Conservation (phyloP, 2,329 filamentous ascomycete species). For the Allantophomopsis lycopodina region DNA sequence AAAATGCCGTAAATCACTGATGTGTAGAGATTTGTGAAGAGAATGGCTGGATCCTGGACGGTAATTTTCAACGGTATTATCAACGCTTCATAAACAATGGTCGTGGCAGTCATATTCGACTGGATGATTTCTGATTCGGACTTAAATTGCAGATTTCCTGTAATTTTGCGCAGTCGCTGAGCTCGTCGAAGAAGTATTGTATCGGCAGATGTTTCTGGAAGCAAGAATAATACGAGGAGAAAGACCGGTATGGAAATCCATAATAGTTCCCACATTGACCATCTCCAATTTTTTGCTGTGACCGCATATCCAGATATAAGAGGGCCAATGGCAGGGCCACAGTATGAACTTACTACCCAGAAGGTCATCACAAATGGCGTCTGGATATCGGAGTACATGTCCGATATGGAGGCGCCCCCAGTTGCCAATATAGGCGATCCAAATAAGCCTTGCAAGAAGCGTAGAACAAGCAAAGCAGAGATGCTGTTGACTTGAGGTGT, state of each 20-base stretch:
- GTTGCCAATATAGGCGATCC: constrained; percentile 56
- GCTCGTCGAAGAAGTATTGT: constrained; percentile 50
- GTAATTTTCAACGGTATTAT: constrained; percentile 6
- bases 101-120: constrained; percentile 7
- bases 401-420: constrained; percentile 57
- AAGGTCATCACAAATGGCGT: constrained; percentile 42
- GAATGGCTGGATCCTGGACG: constrained; percentile 11
- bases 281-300: constrained; percentile 53
- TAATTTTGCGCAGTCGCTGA: constrained; percentile 41
- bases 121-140: constrained; percentile 14
- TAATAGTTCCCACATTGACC: constrained; percentile 50
- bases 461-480: constrained; percentile 54
- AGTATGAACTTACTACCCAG: constrained; percentile 49
- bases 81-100: constrained; percentile 2
- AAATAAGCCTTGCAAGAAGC: constrained; percentile 63
- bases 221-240: constrained; percentile 17
- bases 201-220: constrained; percentile 47
- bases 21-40: constrained; percentile 12
- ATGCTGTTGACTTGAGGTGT: constrained; percentile 53
- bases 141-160: constrained; percentile 22
- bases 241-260: constrained; percentile 39
- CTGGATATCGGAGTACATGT: constrained; percentile 55
- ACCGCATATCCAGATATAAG: constrained; percentile 57
- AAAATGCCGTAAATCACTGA: constrained; percentile 13
- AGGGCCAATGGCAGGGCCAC: constrained; percentile 52